Conservation (phyloP, 306 rosid species). For the Parietaria judaica region DNA sequence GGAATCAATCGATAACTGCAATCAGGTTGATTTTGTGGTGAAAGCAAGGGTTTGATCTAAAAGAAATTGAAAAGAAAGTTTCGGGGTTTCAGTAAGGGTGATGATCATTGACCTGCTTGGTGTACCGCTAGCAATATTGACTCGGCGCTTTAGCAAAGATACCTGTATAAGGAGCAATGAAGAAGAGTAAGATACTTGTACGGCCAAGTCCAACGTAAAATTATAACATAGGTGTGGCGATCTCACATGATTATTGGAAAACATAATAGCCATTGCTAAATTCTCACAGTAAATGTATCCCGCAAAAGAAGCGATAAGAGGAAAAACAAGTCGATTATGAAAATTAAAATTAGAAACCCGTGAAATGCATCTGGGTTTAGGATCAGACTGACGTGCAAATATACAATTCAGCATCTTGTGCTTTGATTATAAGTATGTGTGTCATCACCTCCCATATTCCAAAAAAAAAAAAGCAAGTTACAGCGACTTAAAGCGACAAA, state of each 20-base stretch:
- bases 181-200: background rate
- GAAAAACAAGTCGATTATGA: background rate
- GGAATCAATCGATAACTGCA: too few relatives aligned
- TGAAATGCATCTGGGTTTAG: background rate
- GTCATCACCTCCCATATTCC: conserved; percentile 25
- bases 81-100: background rate
- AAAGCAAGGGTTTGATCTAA: too few relatives aligned
- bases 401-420: conserved; percentile 19
- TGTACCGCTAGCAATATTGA: conserved; percentile 85
- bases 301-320: background rate
- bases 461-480: background rate
- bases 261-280: background rate
- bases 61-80: too few relatives aligned
- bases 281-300: background rate
- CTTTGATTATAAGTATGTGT: background rate
- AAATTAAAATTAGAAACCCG: background rate
- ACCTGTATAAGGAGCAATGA: conserved; percentile 39
- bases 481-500: background rate
- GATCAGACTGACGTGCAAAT: conserved; percentile 35
- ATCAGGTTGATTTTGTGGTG: too few relatives aligned
- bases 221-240: background rate
- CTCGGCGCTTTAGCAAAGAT: conserved; percentile 62
- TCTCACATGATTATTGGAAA: background rate
- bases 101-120: conserved; percentile 73
- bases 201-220: background rate